Percentiles rank a stretch among this genome's conserved stretches.
These are phyloP conservation scores for Pseudonitzschia multiseries DNA, from an alignment of 108 stramenopile genomes.

Conservation along the genomic window DNA sequence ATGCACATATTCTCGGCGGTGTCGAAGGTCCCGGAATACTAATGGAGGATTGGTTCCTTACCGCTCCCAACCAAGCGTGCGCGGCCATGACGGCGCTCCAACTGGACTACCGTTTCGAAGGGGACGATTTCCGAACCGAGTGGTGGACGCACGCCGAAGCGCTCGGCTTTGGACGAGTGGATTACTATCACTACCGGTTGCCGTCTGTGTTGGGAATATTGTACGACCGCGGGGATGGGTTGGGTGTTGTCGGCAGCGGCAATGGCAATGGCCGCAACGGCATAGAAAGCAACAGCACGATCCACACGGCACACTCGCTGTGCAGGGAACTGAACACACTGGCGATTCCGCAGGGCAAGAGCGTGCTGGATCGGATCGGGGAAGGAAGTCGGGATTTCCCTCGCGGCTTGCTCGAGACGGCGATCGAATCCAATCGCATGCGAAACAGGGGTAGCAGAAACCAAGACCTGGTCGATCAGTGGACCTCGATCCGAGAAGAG, in stretches of 20 bases:
- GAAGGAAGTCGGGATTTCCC: background rate
- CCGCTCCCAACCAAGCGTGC: conserved; percentile 12
- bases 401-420: background rate
- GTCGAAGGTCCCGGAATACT: background rate
- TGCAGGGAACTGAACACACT: conserved; percentile 28
- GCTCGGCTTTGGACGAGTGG: conserved; percentile 25
- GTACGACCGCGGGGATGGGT: background rate
- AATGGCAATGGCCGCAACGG: too few species aligned
- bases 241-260: background rate
- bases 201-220: background rate
- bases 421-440: background rate
- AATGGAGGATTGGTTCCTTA: conserved; percentile 35
- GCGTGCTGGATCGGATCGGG: conserved; percentile 15
- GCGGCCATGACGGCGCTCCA: conserved; percentile 34
- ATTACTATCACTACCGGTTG: conserved; percentile 9
- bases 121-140: conserved; percentile 23
- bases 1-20: background rate
- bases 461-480: conserved; percentile 9
- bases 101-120: conserved; percentile 35
- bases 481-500: conserved; percentile 27
- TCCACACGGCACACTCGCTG: conserved; percentile 18
- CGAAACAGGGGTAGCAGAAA: background rate
- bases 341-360: conserved; percentile 36
- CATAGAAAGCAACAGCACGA: background rate
- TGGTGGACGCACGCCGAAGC: conserved; percentile 35